A percentile compares a stretch with the other conserved stretches of the same genome.
Evolutionary conservation across 345 rosid genomes (phyloP).

Genomic region (Hibiscus trionum): DNA sequence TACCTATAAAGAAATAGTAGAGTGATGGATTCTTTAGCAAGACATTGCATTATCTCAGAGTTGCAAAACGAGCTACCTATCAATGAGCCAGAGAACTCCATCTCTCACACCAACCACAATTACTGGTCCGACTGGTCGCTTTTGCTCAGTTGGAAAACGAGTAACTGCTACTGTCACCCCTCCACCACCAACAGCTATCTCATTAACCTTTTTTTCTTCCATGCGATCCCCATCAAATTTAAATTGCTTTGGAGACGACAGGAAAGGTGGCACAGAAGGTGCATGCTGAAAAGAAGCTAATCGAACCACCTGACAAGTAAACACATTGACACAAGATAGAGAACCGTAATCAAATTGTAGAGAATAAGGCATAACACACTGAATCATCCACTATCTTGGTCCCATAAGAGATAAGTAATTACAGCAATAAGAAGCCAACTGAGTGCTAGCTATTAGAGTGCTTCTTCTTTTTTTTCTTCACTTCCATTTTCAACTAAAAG

Average conservation of each 20-base stretch:
- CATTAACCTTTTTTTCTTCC: constrained; percentile 57
- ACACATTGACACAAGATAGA: background rate
- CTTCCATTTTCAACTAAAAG: background rate
- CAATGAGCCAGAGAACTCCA: constrained; percentile 99
- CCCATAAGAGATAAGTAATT: background rate
- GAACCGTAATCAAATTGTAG: background rate
- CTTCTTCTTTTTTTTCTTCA: background rate
- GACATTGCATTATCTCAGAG: background rate
- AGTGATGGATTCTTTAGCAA: background rate
- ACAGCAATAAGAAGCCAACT: background rate
- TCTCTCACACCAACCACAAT: constrained; percentile 89
- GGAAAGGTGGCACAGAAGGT: constrained; percentile 89
- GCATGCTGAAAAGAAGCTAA: constrained; percentile 94
- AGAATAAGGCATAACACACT: background rate
- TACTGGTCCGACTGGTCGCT: constrained; percentile 95
- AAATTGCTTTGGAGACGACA: constrained; percentile 68
- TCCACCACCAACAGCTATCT: constrained; percentile 99
- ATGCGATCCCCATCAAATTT: constrained; percentile 61
- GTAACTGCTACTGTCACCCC: constrained; percentile 98
- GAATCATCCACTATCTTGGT: background rate
- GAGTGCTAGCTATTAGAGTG: background rate
- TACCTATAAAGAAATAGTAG: constrained; percentile 41
- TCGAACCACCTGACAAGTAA: constrained; percentile 68
- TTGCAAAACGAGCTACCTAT: constrained; percentile 43
- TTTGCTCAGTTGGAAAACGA: constrained; percentile 90